Evolutionary conservation across 208 protist species (phyloP), one percentile per base, ranked within the genome.

Genomic region (Leptomonas seymouri): DNA sequence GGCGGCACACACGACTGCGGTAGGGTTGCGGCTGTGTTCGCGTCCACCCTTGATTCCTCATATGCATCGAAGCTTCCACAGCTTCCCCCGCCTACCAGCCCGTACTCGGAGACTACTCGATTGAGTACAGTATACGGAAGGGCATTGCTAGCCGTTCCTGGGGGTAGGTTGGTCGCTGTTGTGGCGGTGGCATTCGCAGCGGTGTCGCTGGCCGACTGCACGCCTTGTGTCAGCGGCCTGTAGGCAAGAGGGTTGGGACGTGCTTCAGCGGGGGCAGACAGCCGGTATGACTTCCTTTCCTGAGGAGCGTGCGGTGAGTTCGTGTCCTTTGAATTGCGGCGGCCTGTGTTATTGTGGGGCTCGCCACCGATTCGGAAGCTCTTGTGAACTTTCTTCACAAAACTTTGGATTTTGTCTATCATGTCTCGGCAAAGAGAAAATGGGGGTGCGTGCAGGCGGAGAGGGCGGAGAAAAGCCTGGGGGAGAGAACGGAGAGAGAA

Each of bases 341-440:
- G 2, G 14, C 16, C 3, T 3, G 4, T 25, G n/a, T 20, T 48
- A 25, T 62, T 23, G 6, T 50, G 2, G 21, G 18, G 11, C 3
- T 1, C 20, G 36, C 21, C 39, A 49, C 46, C 28, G 20, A 30
- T 50, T 3, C 23, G 36, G 36, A 48, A 31, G 21, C 27, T 44
- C 21, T 61, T 31, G 23, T 28, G 16, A 31, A 61, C 56, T 20
- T 61, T 61, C 16, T 34, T 61, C 36, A 61, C 44, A 31, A 61
- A 28, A 12, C 36, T 39, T 16, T 61, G 31, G 21, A 61, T 44
- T 48, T 48, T 61, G 56, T 27, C 36, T 0, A 61, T 31, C 56
- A 61, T 61, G 39, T 8, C 27, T 12, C n/a, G n/a, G 39, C 14
- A 44, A 44, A 44, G 39, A 44, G 39, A 44, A 44, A 16, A 16